Percentiles rank a stretch among this genome's conserved stretches.
Evolutionary conservation across 352 stramenopile species (phyloP).

Genomic region (Pythium chondricola): DNA sequence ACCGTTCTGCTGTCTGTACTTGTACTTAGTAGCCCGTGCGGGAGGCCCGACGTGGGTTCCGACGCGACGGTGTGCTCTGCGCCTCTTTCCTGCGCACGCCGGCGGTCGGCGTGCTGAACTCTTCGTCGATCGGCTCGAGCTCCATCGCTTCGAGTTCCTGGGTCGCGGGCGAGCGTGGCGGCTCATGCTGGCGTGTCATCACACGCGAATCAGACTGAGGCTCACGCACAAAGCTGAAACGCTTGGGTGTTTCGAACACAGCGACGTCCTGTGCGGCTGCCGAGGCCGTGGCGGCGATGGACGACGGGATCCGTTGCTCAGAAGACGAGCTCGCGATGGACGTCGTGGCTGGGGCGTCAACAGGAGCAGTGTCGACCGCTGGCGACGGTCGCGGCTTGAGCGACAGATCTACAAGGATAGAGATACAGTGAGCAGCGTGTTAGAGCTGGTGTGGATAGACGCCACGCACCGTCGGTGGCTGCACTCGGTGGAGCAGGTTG

Average conservation of each 20-base stretch:
- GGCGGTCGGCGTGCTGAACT: constrained; percentile 71
- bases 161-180: constrained; percentile 41
- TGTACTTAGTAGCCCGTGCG: constrained; percentile 57
- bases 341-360: neutral
- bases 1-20: neutral
- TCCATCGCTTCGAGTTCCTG: constrained; percentile 70
- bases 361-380: neutral
- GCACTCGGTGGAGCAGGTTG: neutral
- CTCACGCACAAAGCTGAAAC: constrained; percentile 75
- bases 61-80: constrained; percentile 53
- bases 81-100: constrained; percentile 35
- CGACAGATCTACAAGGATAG: neutral
- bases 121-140: constrained; percentile 72
- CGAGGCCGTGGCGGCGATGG: constrained; percentile 24
- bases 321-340: neutral
- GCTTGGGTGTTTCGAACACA: constrained; percentile 56
- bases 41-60: constrained; percentile 64
- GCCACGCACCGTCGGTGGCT: neutral
- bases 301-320: neutral
- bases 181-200: constrained; percentile 16
- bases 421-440: no score
- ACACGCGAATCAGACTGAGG: constrained; percentile 53
- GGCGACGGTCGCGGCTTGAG: neutral
- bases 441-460: no score
- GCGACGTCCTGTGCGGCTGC: constrained; percentile 21